Percentiles rank a stretch among this genome's conserved stretches.
phyloP scores from a whole-genome alignment of 495 filamentous ascomycete species.

The Trichoderma virens region DNA sequence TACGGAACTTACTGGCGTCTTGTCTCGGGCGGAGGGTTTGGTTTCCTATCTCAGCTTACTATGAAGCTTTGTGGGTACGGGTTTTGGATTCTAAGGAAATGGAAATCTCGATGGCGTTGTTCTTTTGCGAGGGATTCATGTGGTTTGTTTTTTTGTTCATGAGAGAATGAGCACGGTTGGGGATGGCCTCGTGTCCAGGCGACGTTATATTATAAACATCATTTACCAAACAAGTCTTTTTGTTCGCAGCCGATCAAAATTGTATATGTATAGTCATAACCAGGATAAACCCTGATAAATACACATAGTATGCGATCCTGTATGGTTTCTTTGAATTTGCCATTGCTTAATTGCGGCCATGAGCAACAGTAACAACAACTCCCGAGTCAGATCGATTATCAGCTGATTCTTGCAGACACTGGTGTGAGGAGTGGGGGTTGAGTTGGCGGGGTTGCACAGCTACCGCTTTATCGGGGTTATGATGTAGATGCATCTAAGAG shows the following conservation, averaged over 20 bases:
- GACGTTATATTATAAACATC: background rate
- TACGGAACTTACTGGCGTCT: background rate
- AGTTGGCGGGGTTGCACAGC: background rate
- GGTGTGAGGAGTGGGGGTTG: background rate
- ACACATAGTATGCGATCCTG: background rate
- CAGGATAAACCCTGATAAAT: background rate
- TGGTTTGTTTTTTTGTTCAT: background rate
- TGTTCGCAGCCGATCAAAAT: background rate
- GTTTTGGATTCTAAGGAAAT: background rate
- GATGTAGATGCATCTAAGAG: background rate
- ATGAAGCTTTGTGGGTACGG: background rate
- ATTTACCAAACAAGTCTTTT: background rate
- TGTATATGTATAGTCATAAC: background rate
- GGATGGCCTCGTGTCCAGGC: background rate
- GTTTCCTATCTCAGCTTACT: slow-evolving; percentile 1
- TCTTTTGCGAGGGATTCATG: background rate
- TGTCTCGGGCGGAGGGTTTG: background rate
- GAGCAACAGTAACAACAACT: too few relatives aligned
- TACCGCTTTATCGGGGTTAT: slow-evolving; percentile 10
- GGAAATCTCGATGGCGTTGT: background rate
- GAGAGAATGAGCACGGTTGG: background rate
- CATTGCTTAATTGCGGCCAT: too few relatives aligned
- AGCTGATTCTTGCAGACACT: background rate
- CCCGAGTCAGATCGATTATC: too few relatives aligned
- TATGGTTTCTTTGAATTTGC: background rate